phyloP scores from a whole-genome alignment of 345 rosid species.

The Citrus medica region DNA sequence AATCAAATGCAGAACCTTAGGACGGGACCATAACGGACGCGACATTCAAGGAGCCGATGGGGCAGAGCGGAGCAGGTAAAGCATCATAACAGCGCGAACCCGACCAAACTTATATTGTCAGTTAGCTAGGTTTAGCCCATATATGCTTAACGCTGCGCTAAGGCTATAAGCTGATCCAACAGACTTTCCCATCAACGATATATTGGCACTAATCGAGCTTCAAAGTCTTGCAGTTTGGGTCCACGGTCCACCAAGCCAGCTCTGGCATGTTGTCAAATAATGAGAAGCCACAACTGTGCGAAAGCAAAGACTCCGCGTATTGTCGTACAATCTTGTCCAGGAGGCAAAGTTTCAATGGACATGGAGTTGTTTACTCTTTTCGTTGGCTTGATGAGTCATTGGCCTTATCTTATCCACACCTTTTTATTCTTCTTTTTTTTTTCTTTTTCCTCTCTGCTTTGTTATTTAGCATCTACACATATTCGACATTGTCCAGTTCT shows the following conservation, averaged over 20 bases:
- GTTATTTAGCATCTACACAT: conserved; percentile 25
- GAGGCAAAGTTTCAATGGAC: conserved; percentile 7
- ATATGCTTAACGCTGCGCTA: background rate
- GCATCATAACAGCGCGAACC: background rate
- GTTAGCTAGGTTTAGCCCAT: background rate
- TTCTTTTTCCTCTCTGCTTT: background rate
- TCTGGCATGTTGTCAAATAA: conserved; percentile 18
- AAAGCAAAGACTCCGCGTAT: background rate
- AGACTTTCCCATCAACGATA: background rate
- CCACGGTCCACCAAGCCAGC: conserved; percentile 9
- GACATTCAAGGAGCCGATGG: background rate
- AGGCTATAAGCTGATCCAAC: background rate
- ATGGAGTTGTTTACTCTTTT: background rate
- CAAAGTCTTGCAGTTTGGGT: conserved; percentile 4
- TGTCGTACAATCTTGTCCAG: conserved; percentile 14
- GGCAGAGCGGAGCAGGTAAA: background rate
- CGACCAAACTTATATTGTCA: background rate
- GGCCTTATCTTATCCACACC: conserved; percentile 40
- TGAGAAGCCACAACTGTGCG: background rate
- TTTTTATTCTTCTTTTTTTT: conserved; percentile 1
- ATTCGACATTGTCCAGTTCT: conserved; percentile 23
- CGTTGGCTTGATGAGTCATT: conserved; percentile 34
- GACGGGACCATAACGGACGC: background rate
- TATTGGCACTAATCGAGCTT: background rate
- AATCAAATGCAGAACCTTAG: background rate